Conservation (phyloP, 441 rosid genomes). For the Corymbia calophylla region DNA sequence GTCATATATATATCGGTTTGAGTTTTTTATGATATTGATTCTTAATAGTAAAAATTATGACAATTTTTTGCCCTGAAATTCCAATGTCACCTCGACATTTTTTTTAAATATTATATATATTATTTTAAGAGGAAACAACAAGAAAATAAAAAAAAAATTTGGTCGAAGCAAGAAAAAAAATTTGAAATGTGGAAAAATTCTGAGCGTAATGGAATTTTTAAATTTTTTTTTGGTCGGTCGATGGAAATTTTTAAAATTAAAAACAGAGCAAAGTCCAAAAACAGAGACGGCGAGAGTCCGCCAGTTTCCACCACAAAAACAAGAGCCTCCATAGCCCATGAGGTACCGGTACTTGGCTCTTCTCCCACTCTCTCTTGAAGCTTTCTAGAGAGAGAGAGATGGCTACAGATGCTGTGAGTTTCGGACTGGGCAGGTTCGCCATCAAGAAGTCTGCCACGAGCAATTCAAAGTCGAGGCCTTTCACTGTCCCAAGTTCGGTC, state of each 20-base stretch:
- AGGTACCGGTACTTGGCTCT: neutral
- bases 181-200: neutral
- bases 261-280: neutral
- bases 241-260: too few relatives aligned
- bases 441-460: neutral
- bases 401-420: neutral
- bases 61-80: neutral
- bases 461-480: neutral
- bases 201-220: neutral
- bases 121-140: neutral
- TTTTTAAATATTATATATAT: neutral
- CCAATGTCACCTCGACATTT: neutral
- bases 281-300: neutral
- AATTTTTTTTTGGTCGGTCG: too few relatives aligned
- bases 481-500: neutral
- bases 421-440: neutral
- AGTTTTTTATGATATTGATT: fast-evolving
- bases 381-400: neutral
- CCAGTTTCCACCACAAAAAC: neutral
- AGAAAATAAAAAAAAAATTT: neutral
- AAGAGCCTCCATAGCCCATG: neutral
- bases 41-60: neutral
- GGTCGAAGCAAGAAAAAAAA: neutral
- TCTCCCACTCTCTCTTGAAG: neutral
- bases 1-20: fast-evolving